Conservation (phyloP, 352 stramenopile species). For the Phytophthora pinifolia region DNA sequence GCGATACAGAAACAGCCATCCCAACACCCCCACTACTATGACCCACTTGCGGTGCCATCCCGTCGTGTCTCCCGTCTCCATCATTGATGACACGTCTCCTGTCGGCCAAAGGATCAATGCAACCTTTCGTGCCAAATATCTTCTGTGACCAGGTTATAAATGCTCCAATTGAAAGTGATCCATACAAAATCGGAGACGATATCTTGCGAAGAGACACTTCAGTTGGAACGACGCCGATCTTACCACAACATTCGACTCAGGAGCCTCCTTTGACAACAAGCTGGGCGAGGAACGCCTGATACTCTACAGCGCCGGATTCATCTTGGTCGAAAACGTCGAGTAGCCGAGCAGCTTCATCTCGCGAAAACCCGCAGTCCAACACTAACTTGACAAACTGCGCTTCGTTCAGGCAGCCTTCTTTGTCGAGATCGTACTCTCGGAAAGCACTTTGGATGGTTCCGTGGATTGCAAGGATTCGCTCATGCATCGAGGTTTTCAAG, state of each 20-base stretch:
- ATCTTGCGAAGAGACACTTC: constrained; percentile 1
- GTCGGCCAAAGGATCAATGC: constrained; percentile 7
- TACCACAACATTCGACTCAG: constrained; percentile 14
- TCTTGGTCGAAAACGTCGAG: constrained; percentile 47
- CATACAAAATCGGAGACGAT: not conserved
- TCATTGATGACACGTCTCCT: constrained; percentile 7
- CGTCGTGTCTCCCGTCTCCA: constrained; percentile 18
- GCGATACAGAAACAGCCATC: constrained; percentile 55
- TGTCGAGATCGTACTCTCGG: constrained; percentile 47
- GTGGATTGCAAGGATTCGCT: constrained; percentile 39
- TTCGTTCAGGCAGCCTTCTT: constrained; percentile 36
- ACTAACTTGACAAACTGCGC: constrained; percentile 52
- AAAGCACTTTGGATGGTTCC: constrained; percentile 56
- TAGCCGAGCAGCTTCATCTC: constrained; percentile 31
- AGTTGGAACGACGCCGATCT: constrained; percentile 15
- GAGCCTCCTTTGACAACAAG: constrained; percentile 33
- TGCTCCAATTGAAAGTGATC: constrained; percentile 13
- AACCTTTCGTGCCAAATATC: constrained; percentile 27
- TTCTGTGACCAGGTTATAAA: constrained; percentile 13
- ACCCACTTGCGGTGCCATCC: constrained; percentile 74
- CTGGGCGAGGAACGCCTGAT: constrained; percentile 56
- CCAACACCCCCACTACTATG: constrained; percentile 33
- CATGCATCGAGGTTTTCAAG: constrained; percentile 49
- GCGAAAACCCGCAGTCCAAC: constrained; percentile 33
- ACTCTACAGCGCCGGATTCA: constrained; percentile 52